Evolutionary conservation across 106 monocot species (phyloP), one percentile per base, ranked within the genome.

Genomic region (Dactylorhiza incarnata): DNA sequence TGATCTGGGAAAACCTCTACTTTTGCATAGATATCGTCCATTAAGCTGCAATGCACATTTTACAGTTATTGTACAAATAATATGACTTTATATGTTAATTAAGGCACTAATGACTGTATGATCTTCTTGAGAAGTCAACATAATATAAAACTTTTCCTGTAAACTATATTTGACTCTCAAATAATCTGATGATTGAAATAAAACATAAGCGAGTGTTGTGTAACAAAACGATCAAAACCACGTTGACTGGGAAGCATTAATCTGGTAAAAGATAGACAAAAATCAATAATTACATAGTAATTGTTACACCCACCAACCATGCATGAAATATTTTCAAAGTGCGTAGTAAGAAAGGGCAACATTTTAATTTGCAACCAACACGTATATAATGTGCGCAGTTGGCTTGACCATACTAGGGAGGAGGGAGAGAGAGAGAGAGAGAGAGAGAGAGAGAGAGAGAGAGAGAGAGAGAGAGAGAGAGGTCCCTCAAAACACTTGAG

Each of bases 1-100:
- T 95, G 86, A 49, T 95, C 43, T 17, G 84, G 87, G 72, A 80
- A 82, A 72, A 95, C 80, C 45, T 92, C 84, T 59, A 92, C 26
- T 75, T 86, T 90, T 77, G 88, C 87, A 83, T 76, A 83, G 29
- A 84, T 72, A 88, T 88, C 92, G 82, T 88, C 95, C 95, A 95
- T 92, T 72, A 67, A 84, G 72, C 49, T 69, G 68, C 66, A 66
- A 29, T 66, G 5, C 43, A 5, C 1, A 0, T 25, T 63, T 7
- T 8, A 37, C 13, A 45, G 37, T 37, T 37, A 37, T 37, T 37
- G 37, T 37, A 37, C 37, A 37, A 37, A 37, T 37, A 37, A 37
- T 2, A 14, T 0, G 19, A 68, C 26, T 37, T 68, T 37, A 3
- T 13, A 68, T 37, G 26, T 68, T 12, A 63, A 19, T 63, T 25